Evolutionary conservation across 2,329 filamentous ascomycete genomes (phyloP).

Genomic region (Talaromyces sp.): DNA sequence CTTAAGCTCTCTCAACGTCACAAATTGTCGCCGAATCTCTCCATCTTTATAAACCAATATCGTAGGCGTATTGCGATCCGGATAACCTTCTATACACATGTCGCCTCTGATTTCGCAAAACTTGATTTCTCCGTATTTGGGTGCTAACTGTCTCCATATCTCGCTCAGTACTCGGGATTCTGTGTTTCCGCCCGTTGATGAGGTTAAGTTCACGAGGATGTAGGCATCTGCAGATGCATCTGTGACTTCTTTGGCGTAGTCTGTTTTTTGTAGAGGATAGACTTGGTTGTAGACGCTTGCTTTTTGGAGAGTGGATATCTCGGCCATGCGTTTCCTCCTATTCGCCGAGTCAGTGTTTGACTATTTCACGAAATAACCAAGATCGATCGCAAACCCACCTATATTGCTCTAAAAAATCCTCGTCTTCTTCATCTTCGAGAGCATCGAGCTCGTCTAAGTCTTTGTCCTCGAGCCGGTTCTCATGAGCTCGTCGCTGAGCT

Average conservation of each 20-base stretch:
- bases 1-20: conserved; percentile 79
- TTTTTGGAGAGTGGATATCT: conserved; percentile 71
- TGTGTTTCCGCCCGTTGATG: conserved; percentile 72
- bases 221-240: conserved; percentile 73
- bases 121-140: conserved; percentile 89
- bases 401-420: conserved; percentile 84
- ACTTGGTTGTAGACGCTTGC: conserved; percentile 84
- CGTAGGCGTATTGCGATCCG: conserved; percentile 90
- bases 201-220: conserved; percentile 77
- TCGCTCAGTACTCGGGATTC: conserved; percentile 82
- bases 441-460: conserved; percentile 91
- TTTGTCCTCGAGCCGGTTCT: conserved; percentile 90
- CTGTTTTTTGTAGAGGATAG: conserved; percentile 90
- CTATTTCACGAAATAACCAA: not conserved
- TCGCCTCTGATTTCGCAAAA: conserved; percentile 94
- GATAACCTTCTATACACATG: conserved; percentile 95
- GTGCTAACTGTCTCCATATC: conserved; percentile 80
- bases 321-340: conserved; percentile 77
- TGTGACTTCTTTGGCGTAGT: conserved; percentile 88
- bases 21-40: conserved; percentile 85
- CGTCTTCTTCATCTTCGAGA: conserved; percentile 93
- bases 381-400: conserved; percentile 46
- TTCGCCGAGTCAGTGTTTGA: not conserved
- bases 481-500: conserved; percentile 78
- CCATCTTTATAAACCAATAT: conserved; percentile 90